Percentiles rank a stretch among this genome's conserved stretches.
phyloP scores from a whole-genome alignment of 495 filamentous ascomycete genomes.

The Neurospora discreta region DNA sequence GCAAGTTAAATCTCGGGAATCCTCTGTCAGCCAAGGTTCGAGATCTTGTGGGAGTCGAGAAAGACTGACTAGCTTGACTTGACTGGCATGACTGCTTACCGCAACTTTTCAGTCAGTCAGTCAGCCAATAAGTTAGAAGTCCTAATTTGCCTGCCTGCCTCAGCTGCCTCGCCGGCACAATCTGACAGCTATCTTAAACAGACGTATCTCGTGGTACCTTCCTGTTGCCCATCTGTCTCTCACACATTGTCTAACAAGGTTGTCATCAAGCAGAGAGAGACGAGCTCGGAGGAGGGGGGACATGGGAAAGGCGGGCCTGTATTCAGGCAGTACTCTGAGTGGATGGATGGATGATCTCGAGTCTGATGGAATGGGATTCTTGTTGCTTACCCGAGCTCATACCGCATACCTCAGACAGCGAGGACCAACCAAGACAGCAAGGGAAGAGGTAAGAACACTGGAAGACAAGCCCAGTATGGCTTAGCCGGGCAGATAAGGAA shows the following conservation, averaged over 20 bases:
- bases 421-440: not conserved
- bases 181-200: not conserved
- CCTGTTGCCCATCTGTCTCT: not conserved
- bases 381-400: not conserved
- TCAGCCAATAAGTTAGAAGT: not conserved
- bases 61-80: not conserved
- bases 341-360: not conserved
- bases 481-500: not conserved
- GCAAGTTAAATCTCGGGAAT: not conserved
- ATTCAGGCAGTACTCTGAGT: not conserved
- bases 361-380: not conserved
- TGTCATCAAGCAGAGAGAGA: not conserved
- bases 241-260: not conserved
- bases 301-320: not conserved
- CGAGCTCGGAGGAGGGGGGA: not conserved
- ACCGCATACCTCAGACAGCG: not conserved
- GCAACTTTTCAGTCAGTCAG: not conserved
- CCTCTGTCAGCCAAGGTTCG: not conserved
- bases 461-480: not conserved
- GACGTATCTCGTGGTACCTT: not conserved
- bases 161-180: not conserved
- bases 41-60: not conserved
- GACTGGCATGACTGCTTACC: not conserved
- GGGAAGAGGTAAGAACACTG: not conserved
- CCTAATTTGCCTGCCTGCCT: not conserved